Evolutionary conservation across 2,329 filamentous ascomycete genomes (phyloP), one percentile per base, ranked within the genome.

Genomic region (Colletotrichum graminicola): DNA sequence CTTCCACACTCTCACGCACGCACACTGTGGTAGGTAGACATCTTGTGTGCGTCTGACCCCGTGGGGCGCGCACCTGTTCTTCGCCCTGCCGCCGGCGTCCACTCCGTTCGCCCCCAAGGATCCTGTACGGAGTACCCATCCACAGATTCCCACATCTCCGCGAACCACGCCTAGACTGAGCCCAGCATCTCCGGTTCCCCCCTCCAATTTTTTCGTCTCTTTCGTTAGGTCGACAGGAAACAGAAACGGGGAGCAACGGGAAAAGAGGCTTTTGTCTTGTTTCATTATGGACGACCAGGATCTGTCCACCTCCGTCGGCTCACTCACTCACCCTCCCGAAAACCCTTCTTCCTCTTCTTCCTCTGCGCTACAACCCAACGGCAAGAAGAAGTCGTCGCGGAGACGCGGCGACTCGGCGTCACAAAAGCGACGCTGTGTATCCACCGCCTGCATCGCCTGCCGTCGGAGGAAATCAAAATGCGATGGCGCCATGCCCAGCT

Each of bases 401-500:
- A 84, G 86, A 72, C 82, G 83, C 47, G 81, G 80, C 68, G 86
- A 89, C 66, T 73, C 82, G 3, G 78, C 83, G 43, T 80, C 82
- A 68, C 86, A 88, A 75, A 95, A 95, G 80, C 87, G 93, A 74
- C 88, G 92, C 75, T 95, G 93, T 80, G 92, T 95, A 70, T 94
- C 92, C 82, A 95, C 92, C n/a, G 93, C 93, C 12, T 95, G 93
- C 79, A 90, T 95, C 77, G 93, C 93, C 23, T 95, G 93, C 79
- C 88, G 93, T 26, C 90, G 90, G 79, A 86, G 93, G 74, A 95
- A 95, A 78, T 93, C 91, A 59, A 95, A 95, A 87, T 98, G 95
- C 81, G 95, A 98, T 81, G 95, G 95, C 71, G 95, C 94, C 67
- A 86, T 93, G 6, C 95, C 95, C 7, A 95, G 93, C 76, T 98